Conservation (phyloP, 768 basidiomycete genomes). For the Mycena indigotica region DNA sequence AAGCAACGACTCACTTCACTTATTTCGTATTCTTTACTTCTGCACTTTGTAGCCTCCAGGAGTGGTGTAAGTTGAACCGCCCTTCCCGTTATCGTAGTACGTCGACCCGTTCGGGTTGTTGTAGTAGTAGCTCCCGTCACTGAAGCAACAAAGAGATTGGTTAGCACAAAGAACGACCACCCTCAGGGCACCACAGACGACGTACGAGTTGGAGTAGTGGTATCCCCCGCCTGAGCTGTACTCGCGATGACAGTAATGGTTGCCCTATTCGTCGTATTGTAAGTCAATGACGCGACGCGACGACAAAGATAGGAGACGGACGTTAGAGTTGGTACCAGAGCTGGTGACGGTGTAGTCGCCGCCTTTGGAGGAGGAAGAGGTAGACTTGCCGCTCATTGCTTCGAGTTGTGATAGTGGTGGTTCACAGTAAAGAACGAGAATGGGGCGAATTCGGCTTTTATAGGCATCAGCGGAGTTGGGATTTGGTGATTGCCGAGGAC, state of each 20-base stretch:
- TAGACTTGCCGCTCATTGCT: neutral
- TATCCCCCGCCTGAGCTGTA: slow-evolving; percentile 50
- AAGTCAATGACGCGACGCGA: neutral
- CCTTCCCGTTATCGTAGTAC: slow-evolving; percentile 56
- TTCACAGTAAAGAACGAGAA: neutral
- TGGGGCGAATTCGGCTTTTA: neutral
- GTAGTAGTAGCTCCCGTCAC: slow-evolving; percentile 66
- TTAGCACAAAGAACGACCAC: neutral
- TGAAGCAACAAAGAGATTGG: slow-evolving; percentile 19
- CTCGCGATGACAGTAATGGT: slow-evolving; percentile 61
- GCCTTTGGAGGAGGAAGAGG: neutral
- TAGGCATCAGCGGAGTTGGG: neutral
- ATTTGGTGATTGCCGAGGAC: neutral
- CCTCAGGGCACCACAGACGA: too few relatives aligned
- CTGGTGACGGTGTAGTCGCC: slow-evolving; percentile 23
- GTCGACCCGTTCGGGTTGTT: slow-evolving; percentile 60
- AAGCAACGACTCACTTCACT: neutral
- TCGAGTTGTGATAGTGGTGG: neutral
- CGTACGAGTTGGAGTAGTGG: slow-evolving; percentile 64
- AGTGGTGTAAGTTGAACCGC: slow-evolving; percentile 53
- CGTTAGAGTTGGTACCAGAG: slow-evolving; percentile 55
- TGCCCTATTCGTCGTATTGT: slow-evolving; percentile 56
- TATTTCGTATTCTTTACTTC: slow-evolving; percentile 9
- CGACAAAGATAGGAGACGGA: slow-evolving; percentile 23
- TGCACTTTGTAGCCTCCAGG: slow-evolving; percentile 34